Conservation (phyloP, 768 basidiomycete genomes). For the Hericium rajendrae region DNA sequence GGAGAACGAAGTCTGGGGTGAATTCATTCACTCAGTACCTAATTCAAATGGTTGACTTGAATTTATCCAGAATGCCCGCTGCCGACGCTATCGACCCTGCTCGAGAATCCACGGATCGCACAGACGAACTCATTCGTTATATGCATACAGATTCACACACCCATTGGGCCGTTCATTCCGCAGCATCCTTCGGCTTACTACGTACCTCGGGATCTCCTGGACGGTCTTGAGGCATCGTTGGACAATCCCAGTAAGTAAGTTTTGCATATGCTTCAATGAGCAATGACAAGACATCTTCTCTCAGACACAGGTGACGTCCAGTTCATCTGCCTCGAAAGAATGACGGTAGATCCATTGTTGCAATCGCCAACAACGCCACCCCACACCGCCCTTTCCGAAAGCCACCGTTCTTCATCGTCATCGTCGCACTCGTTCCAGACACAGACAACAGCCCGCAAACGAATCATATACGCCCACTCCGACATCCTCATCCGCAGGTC, state of each 20-base stretch:
- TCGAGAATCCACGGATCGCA: slow-evolving; percentile 48
- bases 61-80: slow-evolving; percentile 44
- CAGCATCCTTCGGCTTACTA: slow-evolving; percentile 57
- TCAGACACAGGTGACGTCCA: slow-evolving; percentile 67
- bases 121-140: slow-evolving; percentile 64
- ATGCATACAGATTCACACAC: slow-evolving; percentile 66
- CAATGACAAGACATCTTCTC: neutral
- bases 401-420: slow-evolving; percentile 30
- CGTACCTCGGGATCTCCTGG: slow-evolving; percentile 56
- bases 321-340: slow-evolving; percentile 61
- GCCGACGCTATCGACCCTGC: slow-evolving; percentile 49
- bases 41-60: neutral
- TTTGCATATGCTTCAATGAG: neutral
- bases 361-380: slow-evolving; percentile 21
- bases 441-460: slow-evolving; percentile 52
- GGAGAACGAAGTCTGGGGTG: slow-evolving; percentile 70
- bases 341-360: slow-evolving; percentile 22
- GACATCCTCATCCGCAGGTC: slow-evolving; percentile 67
- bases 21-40: slow-evolving; percentile 11
- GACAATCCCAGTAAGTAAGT: slow-evolving; percentile 54
- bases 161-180: slow-evolving; percentile 41
- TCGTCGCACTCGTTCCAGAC: slow-evolving; percentile 32
- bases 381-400: slow-evolving; percentile 22
- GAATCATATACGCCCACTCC: slow-evolving; percentile 69
- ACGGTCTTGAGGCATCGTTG: slow-evolving; percentile 59